phyloP scores from a whole-genome alignment of 164 flowering plant species.

The Stephania cephalantha region DNA sequence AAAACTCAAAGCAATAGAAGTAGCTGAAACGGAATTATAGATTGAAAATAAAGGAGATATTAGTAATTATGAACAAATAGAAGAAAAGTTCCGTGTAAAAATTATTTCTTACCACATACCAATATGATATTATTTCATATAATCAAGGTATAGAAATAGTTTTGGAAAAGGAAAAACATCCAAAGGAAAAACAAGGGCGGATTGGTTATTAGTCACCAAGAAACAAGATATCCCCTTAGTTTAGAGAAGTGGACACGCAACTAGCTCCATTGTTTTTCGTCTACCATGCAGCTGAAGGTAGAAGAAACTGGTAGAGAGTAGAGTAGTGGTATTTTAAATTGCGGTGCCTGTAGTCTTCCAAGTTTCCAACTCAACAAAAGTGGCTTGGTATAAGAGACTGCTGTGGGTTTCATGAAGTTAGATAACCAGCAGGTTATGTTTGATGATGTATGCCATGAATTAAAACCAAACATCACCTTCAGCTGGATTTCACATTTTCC shows the following conservation, averaged over 20 bases:
- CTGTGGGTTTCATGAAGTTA: neutral
- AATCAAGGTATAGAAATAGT: neutral
- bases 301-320: neutral
- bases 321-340: neutral
- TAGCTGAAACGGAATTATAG: neutral
- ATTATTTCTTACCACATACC: no score
- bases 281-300: neutral
- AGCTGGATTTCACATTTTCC: neutral
- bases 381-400: neutral
- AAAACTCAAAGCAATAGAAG: neutral
- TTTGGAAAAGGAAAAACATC: neutral
- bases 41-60: neutral
- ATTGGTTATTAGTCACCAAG: neutral
- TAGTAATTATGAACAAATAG: neutral
- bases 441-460: neutral
- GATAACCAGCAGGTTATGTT: neutral
- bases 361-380: neutral
- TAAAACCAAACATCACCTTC: neutral
- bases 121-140: neutral
- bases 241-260: neutral
- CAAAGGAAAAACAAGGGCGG: neutral
- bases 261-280: neutral
- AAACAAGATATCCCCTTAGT: neutral
- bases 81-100: neutral
- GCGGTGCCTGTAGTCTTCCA: neutral